Evolutionary conservation across 495 filamentous ascomycete genomes (phyloP).

Genomic region (Podospora sp.): DNA sequence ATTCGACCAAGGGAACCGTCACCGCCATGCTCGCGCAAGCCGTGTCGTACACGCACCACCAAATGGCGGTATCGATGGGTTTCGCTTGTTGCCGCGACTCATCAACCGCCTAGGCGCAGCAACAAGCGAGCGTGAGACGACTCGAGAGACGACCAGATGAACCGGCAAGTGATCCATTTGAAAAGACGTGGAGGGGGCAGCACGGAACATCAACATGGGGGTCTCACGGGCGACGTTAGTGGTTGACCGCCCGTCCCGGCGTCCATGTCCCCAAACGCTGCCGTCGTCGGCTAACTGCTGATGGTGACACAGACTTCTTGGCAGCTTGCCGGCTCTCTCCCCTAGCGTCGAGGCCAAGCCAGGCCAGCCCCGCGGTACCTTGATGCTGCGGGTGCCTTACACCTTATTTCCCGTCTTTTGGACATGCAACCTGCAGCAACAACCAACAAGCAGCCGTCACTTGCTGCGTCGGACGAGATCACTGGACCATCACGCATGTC

Average conservation of each 20-base stretch:
- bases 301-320: not conserved
- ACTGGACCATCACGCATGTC: not conserved
- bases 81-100: constrained; percentile 13
- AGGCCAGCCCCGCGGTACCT: not conserved
- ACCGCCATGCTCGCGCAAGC: not conserved
- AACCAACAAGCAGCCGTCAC: not conserved
- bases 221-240: not conserved
- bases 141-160: constrained; percentile 4
- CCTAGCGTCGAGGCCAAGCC: not conserved
- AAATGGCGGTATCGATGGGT: constrained; percentile 4
- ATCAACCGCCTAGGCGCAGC: constrained; percentile 6
- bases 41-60: not conserved
- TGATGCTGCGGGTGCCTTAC: not conserved
- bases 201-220: not conserved
- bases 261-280: not conserved
- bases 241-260: not conserved
- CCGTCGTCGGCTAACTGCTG: not conserved
- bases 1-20: not conserved
- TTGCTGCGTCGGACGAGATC: not conserved
- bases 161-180: not conserved
- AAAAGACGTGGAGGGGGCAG: not conserved
- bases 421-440: not conserved
- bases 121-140: not conserved
- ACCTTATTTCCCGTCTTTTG: constrained; percentile 1
- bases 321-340: not conserved